Evolutionary conservation across 495 filamentous ascomycete species (phyloP).

Genomic region (Penicillium macrosclerotiorum): DNA sequence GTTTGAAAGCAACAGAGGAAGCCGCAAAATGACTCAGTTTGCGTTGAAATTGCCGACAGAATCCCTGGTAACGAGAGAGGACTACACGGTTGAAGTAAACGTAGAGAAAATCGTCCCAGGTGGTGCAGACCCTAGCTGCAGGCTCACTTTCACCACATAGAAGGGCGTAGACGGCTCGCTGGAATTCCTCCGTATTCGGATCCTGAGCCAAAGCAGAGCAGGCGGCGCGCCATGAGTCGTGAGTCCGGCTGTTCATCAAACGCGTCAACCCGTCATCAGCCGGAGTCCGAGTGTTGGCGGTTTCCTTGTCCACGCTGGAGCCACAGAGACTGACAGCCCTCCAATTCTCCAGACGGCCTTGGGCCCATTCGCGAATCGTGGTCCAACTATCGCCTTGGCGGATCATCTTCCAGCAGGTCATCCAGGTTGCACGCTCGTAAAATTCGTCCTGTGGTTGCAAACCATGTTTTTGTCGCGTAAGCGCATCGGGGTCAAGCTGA

Average conservation of each 20-base stretch:
- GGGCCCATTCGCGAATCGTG: conserved; percentile 77
- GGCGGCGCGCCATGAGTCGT: conserved; percentile 72
- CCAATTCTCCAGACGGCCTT: conserved; percentile 78
- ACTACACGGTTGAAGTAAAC: conserved; percentile 82
- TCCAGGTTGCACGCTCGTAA: conserved; percentile 84
- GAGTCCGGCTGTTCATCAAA: conserved; percentile 48
- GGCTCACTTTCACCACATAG: conserved; percentile 78
- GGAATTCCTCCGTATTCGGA: conserved; percentile 67
- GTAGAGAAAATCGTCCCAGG: conserved; percentile 91
- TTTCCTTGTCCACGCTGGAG: conserved; percentile 35
- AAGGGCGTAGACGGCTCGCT: conserved; percentile 85
- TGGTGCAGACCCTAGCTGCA: conserved; percentile 70
- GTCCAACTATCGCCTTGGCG: conserved; percentile 70
- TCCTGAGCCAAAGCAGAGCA: conserved; percentile 74
- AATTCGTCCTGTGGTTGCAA: conserved; percentile 78
- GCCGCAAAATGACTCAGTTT: conserved; percentile 40
- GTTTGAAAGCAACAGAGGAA: conserved; percentile 31
- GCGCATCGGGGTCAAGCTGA: conserved; percentile 92
- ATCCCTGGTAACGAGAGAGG: conserved; percentile 48
- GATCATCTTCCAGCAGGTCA: conserved; percentile 85
- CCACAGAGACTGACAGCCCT: conserved; percentile 59
- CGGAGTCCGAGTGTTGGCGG: conserved; percentile 32
- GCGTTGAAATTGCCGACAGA: conserved; percentile 45
- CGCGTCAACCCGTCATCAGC: conserved; percentile 43
- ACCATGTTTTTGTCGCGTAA: conserved; percentile 67